Conservation (phyloP, 805 yeast genomes). For the Lipomyces mesembrius region DNA sequence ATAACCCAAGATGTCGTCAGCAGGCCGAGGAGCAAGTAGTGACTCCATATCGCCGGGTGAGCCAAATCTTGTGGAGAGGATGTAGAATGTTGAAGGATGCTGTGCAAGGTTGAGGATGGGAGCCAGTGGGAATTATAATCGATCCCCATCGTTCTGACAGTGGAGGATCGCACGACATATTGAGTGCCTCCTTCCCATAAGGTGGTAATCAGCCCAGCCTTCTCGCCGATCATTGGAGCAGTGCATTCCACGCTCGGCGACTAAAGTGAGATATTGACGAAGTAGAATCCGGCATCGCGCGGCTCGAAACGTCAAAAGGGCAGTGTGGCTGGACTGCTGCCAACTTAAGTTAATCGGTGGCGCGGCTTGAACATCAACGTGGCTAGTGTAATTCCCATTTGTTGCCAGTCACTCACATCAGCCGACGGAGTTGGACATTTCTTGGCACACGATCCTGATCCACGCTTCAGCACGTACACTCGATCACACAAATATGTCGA, state of each 20-base stretch:
- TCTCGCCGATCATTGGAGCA: neutral
- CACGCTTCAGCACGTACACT: neutral
- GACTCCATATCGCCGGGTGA: slow-evolving; percentile 12
- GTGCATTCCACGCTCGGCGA: neutral
- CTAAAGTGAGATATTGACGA: neutral
- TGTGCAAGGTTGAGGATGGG: neutral
- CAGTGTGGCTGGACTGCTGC: neutral
- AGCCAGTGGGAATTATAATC: neutral
- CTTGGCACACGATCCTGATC: neutral
- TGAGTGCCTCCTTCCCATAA: neutral
- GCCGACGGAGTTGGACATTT: neutral
- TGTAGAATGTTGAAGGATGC: neutral
- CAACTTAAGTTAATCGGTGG: neutral
- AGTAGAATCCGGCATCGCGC: neutral
- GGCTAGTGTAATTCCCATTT: neutral
- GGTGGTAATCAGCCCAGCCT: neutral
- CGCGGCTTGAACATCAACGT: neutral
- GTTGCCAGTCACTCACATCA: neutral
- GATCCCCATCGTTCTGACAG: neutral
- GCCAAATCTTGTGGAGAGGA: neutral
- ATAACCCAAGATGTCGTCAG: slow-evolving; percentile 16
- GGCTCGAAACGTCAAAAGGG: neutral
- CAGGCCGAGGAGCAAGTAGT: slow-evolving; percentile 11
- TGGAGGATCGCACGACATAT: neutral
- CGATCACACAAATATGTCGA: slow-evolving; percentile 20